phyloP scores from a whole-genome alignment of 768 basidiomycete species.

The Tylopilus cervinicoccineus region DNA sequence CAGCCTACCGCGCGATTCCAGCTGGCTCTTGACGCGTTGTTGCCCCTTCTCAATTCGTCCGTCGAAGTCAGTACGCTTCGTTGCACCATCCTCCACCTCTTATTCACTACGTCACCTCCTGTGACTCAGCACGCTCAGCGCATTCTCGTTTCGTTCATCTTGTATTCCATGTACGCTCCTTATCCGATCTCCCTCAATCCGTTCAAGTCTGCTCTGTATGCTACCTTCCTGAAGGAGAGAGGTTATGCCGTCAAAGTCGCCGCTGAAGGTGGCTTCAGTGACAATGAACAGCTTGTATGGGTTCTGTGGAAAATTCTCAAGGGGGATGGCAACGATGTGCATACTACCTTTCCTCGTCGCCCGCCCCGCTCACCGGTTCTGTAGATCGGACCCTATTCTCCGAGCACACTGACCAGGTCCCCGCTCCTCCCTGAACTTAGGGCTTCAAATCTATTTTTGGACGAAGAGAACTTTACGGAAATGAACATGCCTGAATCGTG shows the following conservation, averaged over 20 bases:
- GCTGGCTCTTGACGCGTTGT: constrained; percentile 76
- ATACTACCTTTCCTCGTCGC: background rate
- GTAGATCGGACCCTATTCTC: constrained; percentile 81
- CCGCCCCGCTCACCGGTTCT: constrained; percentile 3
- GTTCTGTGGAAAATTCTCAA: constrained; percentile 84
- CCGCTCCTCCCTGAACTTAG: constrained; percentile 72
- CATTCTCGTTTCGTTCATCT: constrained; percentile 74
- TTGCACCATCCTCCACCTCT: constrained; percentile 10
- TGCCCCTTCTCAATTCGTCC: constrained; percentile 61
- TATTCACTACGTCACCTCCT: constrained; percentile 12
- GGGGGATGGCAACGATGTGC: constrained; percentile 77
- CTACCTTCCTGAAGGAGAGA: constrained; percentile 65
- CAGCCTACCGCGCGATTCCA: constrained; percentile 76
- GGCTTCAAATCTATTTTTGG: constrained; percentile 66
- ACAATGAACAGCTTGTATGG: constrained; percentile 79
- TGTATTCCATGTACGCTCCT: constrained; percentile 76
- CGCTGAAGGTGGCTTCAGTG: constrained; percentile 44
- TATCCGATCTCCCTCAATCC: constrained; percentile 79
- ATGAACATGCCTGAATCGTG: constrained; percentile 46
- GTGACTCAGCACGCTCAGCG: constrained; percentile 58
- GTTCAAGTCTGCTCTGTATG: constrained; percentile 69
- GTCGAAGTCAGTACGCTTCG: constrained; percentile 46
- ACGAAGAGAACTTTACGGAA: constrained; percentile 52
- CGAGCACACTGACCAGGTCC: constrained; percentile 68
- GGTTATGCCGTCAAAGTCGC: constrained; percentile 53